A percentile compares a stretch with the other conserved stretches of the same genome.
Evolutionary conservation across 1,284 basidiomycete genomes (phyloP).

Genomic region (Melanopsichium pennsylvanicum): DNA sequence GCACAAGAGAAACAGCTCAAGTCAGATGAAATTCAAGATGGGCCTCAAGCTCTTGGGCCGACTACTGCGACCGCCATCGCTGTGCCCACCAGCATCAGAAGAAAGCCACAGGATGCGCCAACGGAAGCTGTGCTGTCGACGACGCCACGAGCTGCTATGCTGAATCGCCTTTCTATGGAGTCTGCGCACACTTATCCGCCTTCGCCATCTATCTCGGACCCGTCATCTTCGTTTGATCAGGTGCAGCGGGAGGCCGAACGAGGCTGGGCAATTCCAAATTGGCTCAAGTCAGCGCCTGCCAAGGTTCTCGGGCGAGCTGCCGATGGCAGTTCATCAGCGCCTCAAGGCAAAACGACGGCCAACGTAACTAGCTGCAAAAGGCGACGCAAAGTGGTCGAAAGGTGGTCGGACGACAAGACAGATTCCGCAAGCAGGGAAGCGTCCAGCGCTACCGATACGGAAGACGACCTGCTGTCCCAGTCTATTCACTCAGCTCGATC

Average conservation of each 20-base stretch:
- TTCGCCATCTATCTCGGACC: conserved; percentile 28
- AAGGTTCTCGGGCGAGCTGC: conserved; percentile 23
- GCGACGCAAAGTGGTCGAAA: conserved; percentile 38
- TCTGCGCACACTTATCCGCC: conserved; percentile 42
- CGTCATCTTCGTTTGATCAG: conserved; percentile 31
- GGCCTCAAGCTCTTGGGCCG: background rate
- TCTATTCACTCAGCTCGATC: conserved; percentile 31
- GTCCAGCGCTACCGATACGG: conserved; percentile 21
- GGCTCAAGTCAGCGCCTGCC: conserved; percentile 38
- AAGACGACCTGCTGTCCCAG: conserved; percentile 32
- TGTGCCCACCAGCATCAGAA: conserved; percentile 10
- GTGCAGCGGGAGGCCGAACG: conserved; percentile 40
- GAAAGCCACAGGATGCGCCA: conserved; percentile 20
- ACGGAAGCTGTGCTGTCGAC: conserved; percentile 17
- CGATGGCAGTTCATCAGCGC: background rate
- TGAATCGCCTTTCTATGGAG: conserved; percentile 36
- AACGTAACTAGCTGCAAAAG: background rate
- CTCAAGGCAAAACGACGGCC: background rate
- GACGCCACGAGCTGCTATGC: conserved; percentile 25
- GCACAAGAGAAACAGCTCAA: too few relatives aligned
- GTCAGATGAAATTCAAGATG: background rate
- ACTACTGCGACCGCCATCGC: conserved; percentile 10
- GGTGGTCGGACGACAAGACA: conserved; percentile 26
- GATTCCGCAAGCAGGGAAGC: conserved; percentile 18
- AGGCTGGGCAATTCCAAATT: conserved; percentile 43